Conservation (phyloP, 352 stramenopile genomes). For the Phytophthora fragariae region DNA sequence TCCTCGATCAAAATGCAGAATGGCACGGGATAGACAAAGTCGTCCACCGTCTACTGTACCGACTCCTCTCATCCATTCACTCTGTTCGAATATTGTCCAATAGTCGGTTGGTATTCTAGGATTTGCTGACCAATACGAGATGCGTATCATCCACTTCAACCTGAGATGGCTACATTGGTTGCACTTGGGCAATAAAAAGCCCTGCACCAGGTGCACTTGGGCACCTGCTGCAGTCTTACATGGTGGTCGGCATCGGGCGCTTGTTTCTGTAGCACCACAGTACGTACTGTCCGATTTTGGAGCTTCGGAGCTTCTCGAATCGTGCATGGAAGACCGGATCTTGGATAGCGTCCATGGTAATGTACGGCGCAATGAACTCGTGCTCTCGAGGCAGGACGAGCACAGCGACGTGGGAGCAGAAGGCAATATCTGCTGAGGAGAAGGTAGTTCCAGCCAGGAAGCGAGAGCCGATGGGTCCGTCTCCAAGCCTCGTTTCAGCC, state of each 20-base stretch:
- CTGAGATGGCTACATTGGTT: conserved; percentile 3
- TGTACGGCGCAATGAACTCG: conserved; percentile 45
- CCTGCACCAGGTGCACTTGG: too few relatives aligned
- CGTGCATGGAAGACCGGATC: conserved; percentile 38
- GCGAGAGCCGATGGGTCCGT: conserved; percentile 42
- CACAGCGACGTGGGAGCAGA: conserved; percentile 60
- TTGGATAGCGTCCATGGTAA: conserved; percentile 31
- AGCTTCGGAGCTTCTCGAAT: conserved; percentile 39
- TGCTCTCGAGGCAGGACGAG: conserved; percentile 50
- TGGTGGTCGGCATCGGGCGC: conserved; percentile 26
- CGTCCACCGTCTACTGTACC: neutral
- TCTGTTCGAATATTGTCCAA: neutral
- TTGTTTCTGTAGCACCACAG: conserved; percentile 66
- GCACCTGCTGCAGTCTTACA: neutral
- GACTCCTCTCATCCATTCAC: conserved; percentile 28
- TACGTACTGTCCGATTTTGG: conserved; percentile 55
- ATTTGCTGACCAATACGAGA: conserved; percentile 5
- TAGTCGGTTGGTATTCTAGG: neutral
- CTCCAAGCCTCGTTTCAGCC: conserved; percentile 40
- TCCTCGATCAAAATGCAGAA: conserved; percentile 6
- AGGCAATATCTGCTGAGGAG: conserved; percentile 59
- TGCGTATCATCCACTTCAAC: conserved; percentile 24
- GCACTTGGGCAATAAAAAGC: too few relatives aligned
- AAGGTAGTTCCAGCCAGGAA: conserved; percentile 54
- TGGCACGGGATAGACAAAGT: neutral